These are phyloP conservation scores for Pseudonectria buxi DNA, from an alignment of 2,329 filamentous ascomycete genomes.

Conservation along the genomic window DNA sequence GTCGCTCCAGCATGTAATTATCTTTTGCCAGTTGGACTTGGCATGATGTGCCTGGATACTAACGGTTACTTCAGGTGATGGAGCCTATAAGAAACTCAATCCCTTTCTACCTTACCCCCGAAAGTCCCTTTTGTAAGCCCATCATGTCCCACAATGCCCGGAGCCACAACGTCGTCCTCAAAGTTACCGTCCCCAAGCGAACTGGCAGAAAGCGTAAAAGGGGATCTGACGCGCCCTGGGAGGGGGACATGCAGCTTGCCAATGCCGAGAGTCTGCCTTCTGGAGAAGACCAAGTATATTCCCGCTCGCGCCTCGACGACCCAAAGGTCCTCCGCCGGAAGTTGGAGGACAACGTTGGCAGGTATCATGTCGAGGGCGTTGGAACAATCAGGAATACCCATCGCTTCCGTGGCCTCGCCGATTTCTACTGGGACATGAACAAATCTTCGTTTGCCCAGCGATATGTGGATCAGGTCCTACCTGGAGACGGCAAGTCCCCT, in stretches of 20 bases:
- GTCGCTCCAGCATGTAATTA: conserved; percentile 32
- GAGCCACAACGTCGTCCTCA: conserved; percentile 79
- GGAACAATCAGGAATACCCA: conserved; percentile 74
- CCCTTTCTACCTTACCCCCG: conserved; percentile 70
- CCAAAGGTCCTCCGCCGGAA: conserved; percentile 52
- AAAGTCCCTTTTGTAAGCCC: conserved; percentile 72
- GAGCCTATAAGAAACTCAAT: conserved; percentile 44
- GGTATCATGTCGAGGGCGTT: conserved; percentile 62
- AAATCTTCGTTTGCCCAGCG: conserved; percentile 63
- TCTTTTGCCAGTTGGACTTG: neutral
- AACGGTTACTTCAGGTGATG: conserved; percentile 31
- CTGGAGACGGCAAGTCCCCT: conserved; percentile 56
- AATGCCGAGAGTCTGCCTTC: conserved; percentile 13
- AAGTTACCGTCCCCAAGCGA: conserved; percentile 77
- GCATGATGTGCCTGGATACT: neutral
- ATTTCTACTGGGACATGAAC: conserved; percentile 75
- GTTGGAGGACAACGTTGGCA: conserved; percentile 62
- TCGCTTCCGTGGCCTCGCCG: conserved; percentile 78
- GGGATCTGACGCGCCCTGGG: conserved; percentile 63
- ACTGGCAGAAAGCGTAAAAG: conserved; percentile 82
- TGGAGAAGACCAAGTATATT: conserved; percentile 27
- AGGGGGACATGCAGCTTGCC: conserved; percentile 33
- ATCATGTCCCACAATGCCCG: conserved; percentile 68
- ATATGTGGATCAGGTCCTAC: conserved; percentile 64
- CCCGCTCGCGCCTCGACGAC: conserved; percentile 43